Evolutionary conservation across 1,139 yeast genomes (phyloP), one percentile per base, ranked within the genome.

Genomic region (Geotrichum phurueaensis): DNA sequence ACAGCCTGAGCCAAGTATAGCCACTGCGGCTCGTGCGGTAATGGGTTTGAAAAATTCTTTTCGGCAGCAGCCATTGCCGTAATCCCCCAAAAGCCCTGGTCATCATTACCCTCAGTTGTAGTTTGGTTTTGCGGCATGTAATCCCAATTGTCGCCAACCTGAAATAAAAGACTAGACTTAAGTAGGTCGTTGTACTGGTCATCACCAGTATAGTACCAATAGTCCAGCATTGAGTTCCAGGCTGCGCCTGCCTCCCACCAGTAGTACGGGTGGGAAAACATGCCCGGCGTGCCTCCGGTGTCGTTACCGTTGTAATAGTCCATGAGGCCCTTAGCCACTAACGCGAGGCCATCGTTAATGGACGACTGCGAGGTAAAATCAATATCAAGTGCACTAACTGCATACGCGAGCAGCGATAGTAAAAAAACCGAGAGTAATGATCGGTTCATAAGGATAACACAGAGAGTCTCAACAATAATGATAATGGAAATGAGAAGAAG

Each of bases 161-260:
- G 96, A 70, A 79, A 81, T 62, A 81, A 72, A 64, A 89, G 70
- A 3, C 91, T 87, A 27, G 79, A 75, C 68, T 81, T 82, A 64
- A 87, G 79, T 29, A 81, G 67, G 2, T 78, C 77, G 62, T 79
- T 83, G 69, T 79, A 86, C 0, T 89, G 81, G 68, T 80, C 80
- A 72, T 89, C 85, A 31, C 81, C 76, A 71, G 90, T 84, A 70
- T 81, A 81, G 66, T 77, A 81, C 68, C 85, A 78, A 70, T 84
- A 86, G 71, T 87, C 92, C 58, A 89, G 75, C 75, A 89, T 69
- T 6, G 89, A 81, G 20, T 92, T 92, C 84, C 89, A 86, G 0
- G 89, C 90, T 63, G 90, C 96, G 65, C 96, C 96, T 50, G 95
- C 94, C 76, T 87, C 89, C 96, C 96, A 89, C 97, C 97, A 90